Evolutionary conservation across 2,329 filamentous ascomycete species (phyloP).

Genomic region (Trichoderma sp.): DNA sequence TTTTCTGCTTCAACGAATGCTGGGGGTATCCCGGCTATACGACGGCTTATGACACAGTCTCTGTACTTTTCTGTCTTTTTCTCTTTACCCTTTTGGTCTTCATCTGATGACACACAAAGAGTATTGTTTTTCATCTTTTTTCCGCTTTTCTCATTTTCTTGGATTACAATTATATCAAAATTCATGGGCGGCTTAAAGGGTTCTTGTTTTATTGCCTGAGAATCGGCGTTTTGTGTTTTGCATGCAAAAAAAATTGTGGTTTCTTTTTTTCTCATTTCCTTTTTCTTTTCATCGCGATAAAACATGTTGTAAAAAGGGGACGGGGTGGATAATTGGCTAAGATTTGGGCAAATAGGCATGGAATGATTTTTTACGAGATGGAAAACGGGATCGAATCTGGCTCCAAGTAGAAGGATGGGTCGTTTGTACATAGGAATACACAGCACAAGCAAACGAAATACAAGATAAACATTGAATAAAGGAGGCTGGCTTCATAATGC

Average conservation of each 20-base stretch:
- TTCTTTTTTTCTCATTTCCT: neutral
- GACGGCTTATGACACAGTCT: slow-evolving; percentile 19
- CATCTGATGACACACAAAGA: neutral
- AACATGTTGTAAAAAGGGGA: neutral
- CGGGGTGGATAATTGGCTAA: neutral
- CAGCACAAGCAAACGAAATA: slow-evolving; percentile 18
- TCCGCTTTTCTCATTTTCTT: neutral
- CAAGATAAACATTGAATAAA: neutral
- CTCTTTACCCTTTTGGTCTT: neutral
- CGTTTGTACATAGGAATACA: slow-evolving; percentile 17
- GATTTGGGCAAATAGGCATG: slow-evolving; percentile 9
- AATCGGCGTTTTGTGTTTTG: slow-evolving; percentile 1
- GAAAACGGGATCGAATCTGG: neutral
- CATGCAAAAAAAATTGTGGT: neutral
- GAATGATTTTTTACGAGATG: neutral
- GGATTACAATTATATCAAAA: slow-evolving; percentile 12
- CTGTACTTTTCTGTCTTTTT: slow-evolving; percentile 11
- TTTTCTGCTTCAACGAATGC: slow-evolving; percentile 8
- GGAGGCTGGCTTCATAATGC: neutral
- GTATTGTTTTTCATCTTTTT: neutral
- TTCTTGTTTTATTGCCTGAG: neutral
- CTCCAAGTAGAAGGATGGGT: slow-evolving; percentile 3
- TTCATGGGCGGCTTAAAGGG: slow-evolving; percentile 10
- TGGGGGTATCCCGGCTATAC: slow-evolving; percentile 18
- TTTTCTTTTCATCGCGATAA: neutral